A percentile compares a stretch with the other conserved stretches of the same genome.
These are phyloP conservation scores for Funneliformis geosporum DNA, from an alignment of 192 early-diverging fungal species.

Conservation along the genomic window DNA sequence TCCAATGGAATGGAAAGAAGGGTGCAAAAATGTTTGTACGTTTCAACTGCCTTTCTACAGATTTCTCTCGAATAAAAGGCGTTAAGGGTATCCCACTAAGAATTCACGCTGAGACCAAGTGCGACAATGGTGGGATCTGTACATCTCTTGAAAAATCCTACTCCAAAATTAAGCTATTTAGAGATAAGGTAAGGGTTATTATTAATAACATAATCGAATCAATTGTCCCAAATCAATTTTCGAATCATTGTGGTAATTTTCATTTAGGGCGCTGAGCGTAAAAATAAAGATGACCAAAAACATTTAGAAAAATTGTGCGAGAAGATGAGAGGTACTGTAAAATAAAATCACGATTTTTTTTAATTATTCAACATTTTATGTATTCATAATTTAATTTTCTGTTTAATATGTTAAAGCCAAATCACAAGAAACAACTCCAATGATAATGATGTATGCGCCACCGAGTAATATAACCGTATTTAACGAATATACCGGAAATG, in stretches of 20 bases:
- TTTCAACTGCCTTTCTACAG: conserved; percentile 78
- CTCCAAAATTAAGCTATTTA: conserved; percentile 68
- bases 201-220: not conserved
- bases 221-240: not conserved
- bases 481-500: conserved; percentile 27
- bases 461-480: conserved; percentile 37
- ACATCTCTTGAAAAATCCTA: conserved; percentile 55
- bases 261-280: conserved; percentile 67
- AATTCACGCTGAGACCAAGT: conserved; percentile 45
- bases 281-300: conserved; percentile 76
- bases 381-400: conserved; percentile 15
- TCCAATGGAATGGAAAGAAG: conserved; percentile 69
- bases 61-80: conserved; percentile 80
- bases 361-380: not conserved
- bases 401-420: conserved; percentile 41
- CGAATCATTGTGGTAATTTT: not conserved
- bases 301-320: conserved; percentile 70
- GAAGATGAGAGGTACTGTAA: conserved; percentile 56
- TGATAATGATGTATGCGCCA: conserved; percentile 39
- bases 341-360: conserved; percentile 6
- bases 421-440: conserved; percentile 33
- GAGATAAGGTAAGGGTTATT: conserved; percentile 60
- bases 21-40: conserved; percentile 66
- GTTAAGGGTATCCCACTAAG: conserved; percentile 77
- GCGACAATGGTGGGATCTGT: conserved; percentile 32